These are phyloP conservation scores for Conringia planisiliqua DNA, from an alignment of 345 rosid species.

Conservation along the genomic window DNA sequence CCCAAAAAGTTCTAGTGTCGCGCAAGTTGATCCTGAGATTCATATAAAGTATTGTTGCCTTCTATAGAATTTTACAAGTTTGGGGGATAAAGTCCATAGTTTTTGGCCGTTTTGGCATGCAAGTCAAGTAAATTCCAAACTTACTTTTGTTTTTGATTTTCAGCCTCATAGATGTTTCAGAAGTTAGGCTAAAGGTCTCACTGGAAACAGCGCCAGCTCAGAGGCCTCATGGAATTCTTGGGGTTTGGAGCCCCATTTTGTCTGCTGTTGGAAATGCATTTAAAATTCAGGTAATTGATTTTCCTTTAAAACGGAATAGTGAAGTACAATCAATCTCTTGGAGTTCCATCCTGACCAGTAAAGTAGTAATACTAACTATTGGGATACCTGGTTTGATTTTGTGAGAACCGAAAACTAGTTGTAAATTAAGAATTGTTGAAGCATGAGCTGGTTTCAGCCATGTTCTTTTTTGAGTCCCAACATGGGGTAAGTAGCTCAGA, in stretches of 20 bases:
- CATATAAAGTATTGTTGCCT: constrained; percentile 61
- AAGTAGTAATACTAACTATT: background rate
- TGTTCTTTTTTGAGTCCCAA: constrained; percentile 14
- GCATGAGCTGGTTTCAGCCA: constrained; percentile 1
- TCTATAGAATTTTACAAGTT: background rate
- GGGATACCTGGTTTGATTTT: constrained; percentile 9
- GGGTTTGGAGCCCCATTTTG: constrained; percentile 93
- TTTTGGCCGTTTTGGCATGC: constrained; percentile 13
- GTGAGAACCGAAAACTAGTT: constrained; percentile 1
- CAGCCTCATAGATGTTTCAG: constrained; percentile 96
- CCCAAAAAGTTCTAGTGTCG: constrained; percentile 63
- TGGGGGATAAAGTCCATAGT: background rate
- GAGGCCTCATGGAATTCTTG: constrained; percentile 91
- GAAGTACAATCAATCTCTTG: constrained; percentile 11
- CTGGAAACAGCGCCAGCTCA: constrained; percentile 87
- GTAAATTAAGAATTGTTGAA: constrained; percentile 2
- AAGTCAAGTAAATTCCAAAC: constrained; percentile 8
- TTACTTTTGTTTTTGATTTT: constrained; percentile 29
- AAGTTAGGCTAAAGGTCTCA: constrained; percentile 79
- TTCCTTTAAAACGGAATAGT: constrained; percentile 15
- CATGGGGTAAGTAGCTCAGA: constrained; percentile 6
- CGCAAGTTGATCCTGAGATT: constrained; percentile 96
- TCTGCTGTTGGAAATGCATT: constrained; percentile 98
- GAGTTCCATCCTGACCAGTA: constrained; percentile 1
- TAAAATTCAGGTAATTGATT: constrained; percentile 73